Base-by-base conservation (phyloP, 1,284 basidiomycete genomes). In the Cystobasidium slooffiae region DNA sequence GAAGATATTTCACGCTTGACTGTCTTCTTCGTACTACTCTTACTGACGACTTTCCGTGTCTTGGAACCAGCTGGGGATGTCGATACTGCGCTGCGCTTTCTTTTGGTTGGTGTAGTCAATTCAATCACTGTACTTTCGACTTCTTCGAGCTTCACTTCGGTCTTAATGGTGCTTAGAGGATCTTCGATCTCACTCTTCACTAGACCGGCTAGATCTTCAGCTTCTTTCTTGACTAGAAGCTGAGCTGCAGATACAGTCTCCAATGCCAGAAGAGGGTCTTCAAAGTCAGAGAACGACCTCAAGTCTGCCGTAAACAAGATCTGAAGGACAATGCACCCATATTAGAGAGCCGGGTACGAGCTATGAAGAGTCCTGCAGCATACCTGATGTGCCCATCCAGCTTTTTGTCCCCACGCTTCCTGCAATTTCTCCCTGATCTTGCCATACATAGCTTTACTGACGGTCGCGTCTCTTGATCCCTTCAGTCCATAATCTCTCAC, bases 321-420 rank as follows among this genome's bases (percentile, higher is more conserved):
- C 75, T 75, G 55, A 6, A 8, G 31, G 18, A 6, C n/a, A 14
- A 20, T 3, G 47, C 16, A 16, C 20, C 58, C 5, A 39, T 24
- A 46, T 59, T 8, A 58, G 47, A 22, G 65, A 31, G 14, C 41
- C 20, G 10, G 46, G 31, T 63, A 12, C 39, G 7, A 12, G n/a
- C 47, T 43, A 4, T 24, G n/a, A 8, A 56, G 6, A 16, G 44
- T 20, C 52, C 18, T 22, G 16, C 0, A 52, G 41, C 65, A 7
- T 16, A 95, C 93, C 1, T 92, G 90, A 82, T 97, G 94, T 0
- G 91, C 91, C 94, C 94, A 96, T 6, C 94, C 94, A 6, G 93
- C 93, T 80, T 91, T 88, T 0, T 88, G 85, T 24, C 79, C 80
- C 93, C 93, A 96, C 0, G 89, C 85, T 0, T 83, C 81, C 0